Evolutionary conservation across 441 rosid genomes (phyloP).

Genomic region (Theobroma grandiflorum): DNA sequence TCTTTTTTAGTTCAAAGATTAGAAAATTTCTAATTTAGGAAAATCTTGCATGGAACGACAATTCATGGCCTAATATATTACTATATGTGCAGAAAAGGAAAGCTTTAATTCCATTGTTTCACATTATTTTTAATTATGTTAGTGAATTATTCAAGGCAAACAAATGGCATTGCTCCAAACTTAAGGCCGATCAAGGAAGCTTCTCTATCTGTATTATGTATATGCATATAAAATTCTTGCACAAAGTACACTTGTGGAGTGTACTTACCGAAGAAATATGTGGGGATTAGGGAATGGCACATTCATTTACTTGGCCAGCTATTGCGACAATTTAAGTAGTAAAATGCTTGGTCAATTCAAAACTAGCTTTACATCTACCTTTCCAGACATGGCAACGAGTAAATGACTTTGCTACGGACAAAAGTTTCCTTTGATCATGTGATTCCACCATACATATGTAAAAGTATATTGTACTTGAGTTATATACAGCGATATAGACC

Average conservation of each 20-base stretch:
- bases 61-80: too few relatives aligned
- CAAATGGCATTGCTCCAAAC: neutral
- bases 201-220: neutral
- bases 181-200: neutral
- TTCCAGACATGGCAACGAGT: too few relatives aligned
- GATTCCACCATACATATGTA: too few relatives aligned
- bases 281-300: slow-evolving; percentile 4
- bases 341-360: neutral
- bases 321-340: neutral
- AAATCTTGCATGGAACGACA: neutral
- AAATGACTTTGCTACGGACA: too few relatives aligned
- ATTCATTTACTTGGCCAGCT: slow-evolving; percentile 31
- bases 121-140: neutral
- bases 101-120: neutral
- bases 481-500: too few relatives aligned
- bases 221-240: neutral
- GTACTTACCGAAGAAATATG: neutral
- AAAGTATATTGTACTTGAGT: too few relatives aligned
- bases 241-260: neutral
- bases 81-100: neutral
- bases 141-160: neutral
- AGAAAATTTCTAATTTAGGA: neutral
- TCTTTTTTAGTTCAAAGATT: too few relatives aligned
- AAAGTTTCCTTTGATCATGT: too few relatives aligned
- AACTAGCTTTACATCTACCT: too few relatives aligned